These are phyloP conservation scores for Tolypocladium sp. DNA, from an alignment of 2,329 filamentous ascomycete genomes.

Conservation along the genomic window DNA sequence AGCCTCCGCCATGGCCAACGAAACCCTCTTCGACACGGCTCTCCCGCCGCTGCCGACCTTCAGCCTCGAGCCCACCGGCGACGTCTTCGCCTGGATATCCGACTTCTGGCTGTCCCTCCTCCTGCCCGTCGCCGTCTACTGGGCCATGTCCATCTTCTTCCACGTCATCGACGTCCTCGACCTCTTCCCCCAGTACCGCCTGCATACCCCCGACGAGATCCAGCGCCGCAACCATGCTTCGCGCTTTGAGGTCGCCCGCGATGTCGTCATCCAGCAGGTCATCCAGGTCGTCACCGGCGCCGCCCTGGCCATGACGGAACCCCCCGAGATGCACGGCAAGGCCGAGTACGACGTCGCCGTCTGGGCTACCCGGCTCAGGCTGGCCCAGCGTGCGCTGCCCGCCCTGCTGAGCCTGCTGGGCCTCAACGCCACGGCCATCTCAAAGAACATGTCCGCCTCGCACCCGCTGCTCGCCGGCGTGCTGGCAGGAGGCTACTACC, in stretches of 20 bases:
- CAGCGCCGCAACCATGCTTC: constrained; percentile 78
- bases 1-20: constrained; percentile 37
- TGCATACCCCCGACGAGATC: constrained; percentile 92
- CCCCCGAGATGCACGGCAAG: constrained; percentile 63
- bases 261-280: constrained; percentile 85
- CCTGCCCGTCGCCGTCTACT: constrained; percentile 77
- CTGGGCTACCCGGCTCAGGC: constrained; percentile 76
- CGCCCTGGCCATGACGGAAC: constrained; percentile 62
- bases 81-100: constrained; percentile 67
- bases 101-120: constrained; percentile 73
- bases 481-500: constrained; percentile 74
- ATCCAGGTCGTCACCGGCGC: constrained; percentile 72
- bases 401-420: constrained; percentile 61
- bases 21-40: constrained; percentile 42
- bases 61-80: constrained; percentile 57
- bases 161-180: constrained; percentile 81
- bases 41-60: constrained; percentile 85
- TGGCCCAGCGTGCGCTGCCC: constrained; percentile 73
- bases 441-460: constrained; percentile 62
- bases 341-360: constrained; percentile 81
- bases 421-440: constrained; percentile 65
- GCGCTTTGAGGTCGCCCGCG: constrained; percentile 75
- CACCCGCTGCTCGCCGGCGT: constrained; percentile 68
- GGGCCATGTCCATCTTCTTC: constrained; percentile 76
- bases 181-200: constrained; percentile 79